phyloP scores from a whole-genome alignment of 1,139 yeast species.

The Trichomonascaceae sp. region DNA sequence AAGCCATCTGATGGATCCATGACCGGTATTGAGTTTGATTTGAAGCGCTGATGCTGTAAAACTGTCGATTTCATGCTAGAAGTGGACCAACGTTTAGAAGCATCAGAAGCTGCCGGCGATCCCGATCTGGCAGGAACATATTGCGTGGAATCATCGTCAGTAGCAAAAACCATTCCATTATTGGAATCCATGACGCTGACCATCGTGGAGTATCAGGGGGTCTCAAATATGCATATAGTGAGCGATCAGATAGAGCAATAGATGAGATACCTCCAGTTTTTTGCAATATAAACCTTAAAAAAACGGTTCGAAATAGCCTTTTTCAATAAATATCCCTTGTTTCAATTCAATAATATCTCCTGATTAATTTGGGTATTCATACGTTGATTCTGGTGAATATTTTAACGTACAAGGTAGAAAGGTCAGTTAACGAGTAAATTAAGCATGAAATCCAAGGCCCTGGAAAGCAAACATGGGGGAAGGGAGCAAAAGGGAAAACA shows the following conservation, averaged over 20 bases:
- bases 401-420: not conserved
- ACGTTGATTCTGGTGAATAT: not conserved
- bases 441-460: not conserved
- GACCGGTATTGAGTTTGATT: conserved; percentile 4
- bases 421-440: not conserved
- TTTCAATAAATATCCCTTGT: not conserved
- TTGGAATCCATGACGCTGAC: conserved; percentile 5
- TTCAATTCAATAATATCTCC: not conserved
- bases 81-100: not conserved
- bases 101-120: conserved; percentile 1
- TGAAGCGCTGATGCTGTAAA: conserved; percentile 5
- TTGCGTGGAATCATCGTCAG: conserved; percentile 2
- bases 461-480: not conserved
- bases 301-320: not conserved
- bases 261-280: not conserved
- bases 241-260: not conserved
- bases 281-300: not conserved
- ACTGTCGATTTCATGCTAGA: conserved; percentile 2
- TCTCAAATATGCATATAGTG: not conserved
- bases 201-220: not conserved
- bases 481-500: not conserved
- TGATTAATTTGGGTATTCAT: not conserved
- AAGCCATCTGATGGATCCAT: not conserved
- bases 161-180: conserved; percentile 1
- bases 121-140: not conserved